phyloP scores from a whole-genome alignment of 2,329 filamentous ascomycete genomes.

The Colletotrichum orbiculare region DNA sequence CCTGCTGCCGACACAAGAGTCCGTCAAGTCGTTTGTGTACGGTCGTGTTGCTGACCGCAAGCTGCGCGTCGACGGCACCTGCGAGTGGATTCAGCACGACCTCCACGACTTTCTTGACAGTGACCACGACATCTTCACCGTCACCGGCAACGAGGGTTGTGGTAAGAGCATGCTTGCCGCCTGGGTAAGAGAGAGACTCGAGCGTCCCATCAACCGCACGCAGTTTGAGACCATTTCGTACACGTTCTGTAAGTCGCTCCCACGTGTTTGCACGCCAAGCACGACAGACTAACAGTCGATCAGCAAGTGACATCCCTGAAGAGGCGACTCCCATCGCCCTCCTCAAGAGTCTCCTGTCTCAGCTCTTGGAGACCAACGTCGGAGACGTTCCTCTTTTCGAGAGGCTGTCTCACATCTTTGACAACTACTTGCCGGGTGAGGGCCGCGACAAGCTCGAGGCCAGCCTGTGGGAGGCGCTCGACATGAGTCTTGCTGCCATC shows the following conservation, averaged over 20 bases:
- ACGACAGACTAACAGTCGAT: background rate
- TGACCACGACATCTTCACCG: conserved; percentile 47
- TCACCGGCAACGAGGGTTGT: conserved; percentile 48
- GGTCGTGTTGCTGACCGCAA: conserved; percentile 50
- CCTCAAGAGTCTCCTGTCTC: conserved; percentile 50
- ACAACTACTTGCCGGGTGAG: conserved; percentile 39
- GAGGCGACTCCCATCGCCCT: conserved; percentile 46
- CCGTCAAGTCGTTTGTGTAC: conserved; percentile 45
- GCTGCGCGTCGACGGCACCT: conserved; percentile 52
- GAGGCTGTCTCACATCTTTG: conserved; percentile 44
- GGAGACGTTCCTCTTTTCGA: conserved; percentile 50
- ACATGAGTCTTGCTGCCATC: conserved; percentile 46
- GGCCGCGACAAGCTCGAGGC: conserved; percentile 42
- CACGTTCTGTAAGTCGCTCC: conserved; percentile 47
- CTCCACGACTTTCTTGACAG: conserved; percentile 49
- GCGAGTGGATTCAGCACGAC: conserved; percentile 50
- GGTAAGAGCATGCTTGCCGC: conserved; percentile 53
- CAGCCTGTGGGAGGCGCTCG: conserved; percentile 48
- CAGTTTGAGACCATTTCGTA: conserved; percentile 50
- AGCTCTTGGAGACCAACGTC: conserved; percentile 52
- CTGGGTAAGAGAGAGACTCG: conserved; percentile 53
- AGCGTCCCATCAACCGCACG: conserved; percentile 48
- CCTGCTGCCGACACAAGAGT: conserved; percentile 42
- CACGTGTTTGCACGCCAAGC: no score
- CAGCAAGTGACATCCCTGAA: conserved; percentile 44